Evolutionary conservation across 352 stramenopile genomes (phyloP).

Genomic region (Globisporangium uncinulatum): DNA sequence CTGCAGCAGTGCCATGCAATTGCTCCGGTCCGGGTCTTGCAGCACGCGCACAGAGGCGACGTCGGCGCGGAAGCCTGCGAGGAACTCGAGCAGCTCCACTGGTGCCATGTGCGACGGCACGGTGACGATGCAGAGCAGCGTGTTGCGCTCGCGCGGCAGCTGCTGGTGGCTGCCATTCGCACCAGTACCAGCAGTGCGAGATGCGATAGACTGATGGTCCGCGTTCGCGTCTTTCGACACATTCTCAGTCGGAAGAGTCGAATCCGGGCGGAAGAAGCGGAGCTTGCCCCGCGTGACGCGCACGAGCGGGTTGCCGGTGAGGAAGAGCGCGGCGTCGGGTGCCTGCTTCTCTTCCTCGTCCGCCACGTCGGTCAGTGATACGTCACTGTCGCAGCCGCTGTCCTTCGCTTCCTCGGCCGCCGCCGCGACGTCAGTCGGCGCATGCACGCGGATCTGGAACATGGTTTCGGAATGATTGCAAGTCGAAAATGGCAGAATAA

Average conservation of each 20-base stretch:
- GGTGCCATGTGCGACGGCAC: conserved; percentile 82
- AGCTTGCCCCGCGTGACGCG: conserved; percentile 69
- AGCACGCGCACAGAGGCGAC: conserved; percentile 77
- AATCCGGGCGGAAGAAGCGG: conserved; percentile 74
- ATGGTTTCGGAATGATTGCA: conserved; percentile 19
- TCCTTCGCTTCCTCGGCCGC: conserved; percentile 27
- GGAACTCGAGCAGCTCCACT: conserved; percentile 81
- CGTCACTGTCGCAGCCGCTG: conserved; percentile 19
- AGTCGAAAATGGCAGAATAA: background rate
- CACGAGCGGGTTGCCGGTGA: conserved; percentile 77
- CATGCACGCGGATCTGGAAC: conserved; percentile 85
- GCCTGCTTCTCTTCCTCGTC: conserved; percentile 20
- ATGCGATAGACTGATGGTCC: background rate
- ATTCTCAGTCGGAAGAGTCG: too few species aligned
- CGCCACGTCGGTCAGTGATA: background rate
- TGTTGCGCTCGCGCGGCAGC: conserved; percentile 64
- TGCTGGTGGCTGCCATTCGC: conserved; percentile 18
- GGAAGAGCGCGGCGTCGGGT: conserved; percentile 36
- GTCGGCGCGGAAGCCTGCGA: conserved; percentile 62
- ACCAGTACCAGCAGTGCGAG: background rate
- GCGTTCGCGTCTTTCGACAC: background rate
- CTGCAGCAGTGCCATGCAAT: conserved; percentile 85
- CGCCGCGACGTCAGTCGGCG: conserved; percentile 8
- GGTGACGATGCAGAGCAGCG: conserved; percentile 76
- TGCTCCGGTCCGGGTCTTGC: conserved; percentile 73